phyloP scores from a whole-genome alignment of 1,284 basidiomycete species.

The Stereum hirsutum region DNA sequence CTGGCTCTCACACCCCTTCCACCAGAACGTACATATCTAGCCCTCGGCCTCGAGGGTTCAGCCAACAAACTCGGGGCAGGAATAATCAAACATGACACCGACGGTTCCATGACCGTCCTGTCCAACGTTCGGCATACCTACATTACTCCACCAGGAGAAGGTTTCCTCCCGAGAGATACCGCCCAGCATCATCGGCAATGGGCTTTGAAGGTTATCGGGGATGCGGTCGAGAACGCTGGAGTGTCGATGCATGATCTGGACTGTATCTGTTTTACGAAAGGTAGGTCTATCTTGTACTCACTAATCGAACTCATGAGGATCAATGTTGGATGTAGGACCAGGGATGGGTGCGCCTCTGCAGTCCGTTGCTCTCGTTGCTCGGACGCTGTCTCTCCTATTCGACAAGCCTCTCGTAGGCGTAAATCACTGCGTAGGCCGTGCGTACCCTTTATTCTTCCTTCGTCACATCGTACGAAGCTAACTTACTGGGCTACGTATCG shows the following conservation, averaged over 20 bases:
- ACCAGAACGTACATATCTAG: slow-evolving; percentile 54
- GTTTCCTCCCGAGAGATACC: slow-evolving; percentile 93
- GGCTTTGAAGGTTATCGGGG: slow-evolving; percentile 77
- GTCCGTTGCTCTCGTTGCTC: slow-evolving; percentile 91
- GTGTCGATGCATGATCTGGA: slow-evolving; percentile 74
- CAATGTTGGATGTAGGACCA: slow-evolving; percentile 51
- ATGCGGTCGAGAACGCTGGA: slow-evolving; percentile 69
- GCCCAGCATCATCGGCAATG: slow-evolving; percentile 95
- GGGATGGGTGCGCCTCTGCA: slow-evolving; percentile 98
- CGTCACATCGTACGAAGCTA: too few species aligned
- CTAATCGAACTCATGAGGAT: slow-evolving; percentile 2
- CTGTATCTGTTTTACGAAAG: slow-evolving; percentile 97
- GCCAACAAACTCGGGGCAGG: slow-evolving; percentile 99
- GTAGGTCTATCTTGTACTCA: slow-evolving; percentile 25
- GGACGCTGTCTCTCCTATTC: slow-evolving; percentile 85
- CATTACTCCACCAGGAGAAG: slow-evolving; percentile 96
- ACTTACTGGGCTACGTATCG: too few species aligned
- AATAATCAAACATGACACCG: slow-evolving; percentile 75
- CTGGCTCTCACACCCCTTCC: neutral
- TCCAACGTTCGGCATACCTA: slow-evolving; percentile 94
- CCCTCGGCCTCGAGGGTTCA: slow-evolving; percentile 88
- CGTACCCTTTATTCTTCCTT: slow-evolving; percentile 31
- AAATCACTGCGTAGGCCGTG: slow-evolving; percentile 98
- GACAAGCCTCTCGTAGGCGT: slow-evolving; percentile 92
- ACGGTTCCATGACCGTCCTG: slow-evolving; percentile 62